Conservation (phyloP, 345 rosid genomes). For the Firmiana major region DNA sequence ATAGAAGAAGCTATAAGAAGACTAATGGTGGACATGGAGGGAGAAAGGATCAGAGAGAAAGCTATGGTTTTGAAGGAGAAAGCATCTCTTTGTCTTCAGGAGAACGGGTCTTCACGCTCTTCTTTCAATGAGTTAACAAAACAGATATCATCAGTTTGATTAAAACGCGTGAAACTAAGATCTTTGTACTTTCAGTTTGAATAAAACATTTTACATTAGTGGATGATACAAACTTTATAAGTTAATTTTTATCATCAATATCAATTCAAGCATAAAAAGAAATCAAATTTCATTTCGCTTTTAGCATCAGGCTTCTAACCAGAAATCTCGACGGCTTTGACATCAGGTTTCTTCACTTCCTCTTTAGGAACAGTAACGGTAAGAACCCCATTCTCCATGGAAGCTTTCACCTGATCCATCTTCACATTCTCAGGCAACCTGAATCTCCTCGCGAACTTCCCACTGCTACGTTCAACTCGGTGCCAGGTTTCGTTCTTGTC, state of each 20-base stretch:
- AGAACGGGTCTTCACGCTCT: slow-evolving; percentile 23
- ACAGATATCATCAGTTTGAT: background rate
- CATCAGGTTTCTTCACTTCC: slow-evolving; percentile 26
- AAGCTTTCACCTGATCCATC: slow-evolving; percentile 32
- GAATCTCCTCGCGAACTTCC: slow-evolving; percentile 8
- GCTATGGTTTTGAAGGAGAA: slow-evolving; percentile 20
- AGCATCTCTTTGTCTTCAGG: background rate
- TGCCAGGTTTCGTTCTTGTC: slow-evolving; percentile 7
- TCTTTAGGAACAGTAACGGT: slow-evolving; percentile 32
- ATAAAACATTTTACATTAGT: too few relatives aligned
- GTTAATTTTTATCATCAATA: background rate
- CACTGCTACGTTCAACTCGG: background rate
- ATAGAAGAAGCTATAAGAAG: slow-evolving; percentile 19
- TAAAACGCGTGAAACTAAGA: background rate
- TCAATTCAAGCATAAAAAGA: background rate
- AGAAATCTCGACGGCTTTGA: slow-evolving; percentile 31
- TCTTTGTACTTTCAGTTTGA: background rate
- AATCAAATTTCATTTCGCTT: background rate
- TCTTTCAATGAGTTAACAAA: slow-evolving; percentile 5
- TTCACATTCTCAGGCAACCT: slow-evolving; percentile 18
- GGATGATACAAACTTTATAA: background rate
- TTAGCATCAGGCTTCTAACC: background rate
- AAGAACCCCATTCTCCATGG: slow-evolving; percentile 47
- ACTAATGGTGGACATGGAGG: slow-evolving; percentile 26
- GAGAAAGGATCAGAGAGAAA: slow-evolving; percentile 20